These are phyloP conservation scores for Puccinia coronata DNA, from an alignment of 1,284 basidiomycete genomes.

Conservation along the genomic window DNA sequence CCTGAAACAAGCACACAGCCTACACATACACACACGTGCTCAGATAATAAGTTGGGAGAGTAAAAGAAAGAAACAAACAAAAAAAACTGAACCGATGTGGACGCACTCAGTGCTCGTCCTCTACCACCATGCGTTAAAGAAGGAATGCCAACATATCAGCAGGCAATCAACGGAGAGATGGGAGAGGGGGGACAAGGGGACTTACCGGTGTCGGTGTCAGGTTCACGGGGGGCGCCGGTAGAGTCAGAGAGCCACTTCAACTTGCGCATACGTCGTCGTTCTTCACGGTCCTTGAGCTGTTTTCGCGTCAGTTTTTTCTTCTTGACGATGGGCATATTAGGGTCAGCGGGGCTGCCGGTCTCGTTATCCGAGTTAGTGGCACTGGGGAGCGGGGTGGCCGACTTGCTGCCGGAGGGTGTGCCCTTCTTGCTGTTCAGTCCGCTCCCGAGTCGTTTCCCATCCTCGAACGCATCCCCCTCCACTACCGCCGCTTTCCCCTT, in stretches of 20 bases:
- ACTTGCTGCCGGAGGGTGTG: conserved; percentile 61
- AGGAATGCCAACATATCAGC: background rate
- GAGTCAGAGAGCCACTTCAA: conserved; percentile 74
- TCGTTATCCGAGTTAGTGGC: conserved; percentile 59
- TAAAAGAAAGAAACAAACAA: background rate
- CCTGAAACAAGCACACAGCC: background rate
- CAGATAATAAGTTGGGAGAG: background rate
- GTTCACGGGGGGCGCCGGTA: conserved; percentile 65
- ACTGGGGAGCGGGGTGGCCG: conserved; percentile 35
- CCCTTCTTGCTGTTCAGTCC: conserved; percentile 71
- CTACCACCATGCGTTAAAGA: background rate
- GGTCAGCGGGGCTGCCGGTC: conserved; percentile 65
- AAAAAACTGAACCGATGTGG: background rate
- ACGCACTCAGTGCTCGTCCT: conserved; percentile 16
- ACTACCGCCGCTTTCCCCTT: conserved; percentile 82
- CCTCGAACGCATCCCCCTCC: conserved; percentile 69
- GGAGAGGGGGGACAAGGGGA: background rate
- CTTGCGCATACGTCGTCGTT: conserved; percentile 75
- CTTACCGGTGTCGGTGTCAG: conserved; percentile 57
- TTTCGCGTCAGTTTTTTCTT: conserved; percentile 70
- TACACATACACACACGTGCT: background rate
- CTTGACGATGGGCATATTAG: conserved; percentile 68
- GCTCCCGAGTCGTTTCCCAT: conserved; percentile 63
- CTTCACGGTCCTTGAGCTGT: conserved; percentile 77
- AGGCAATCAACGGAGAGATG: background rate